Conservation (phyloP, 2,329 filamentous ascomycete genomes). For the Colletotrichum costaricense region DNA sequence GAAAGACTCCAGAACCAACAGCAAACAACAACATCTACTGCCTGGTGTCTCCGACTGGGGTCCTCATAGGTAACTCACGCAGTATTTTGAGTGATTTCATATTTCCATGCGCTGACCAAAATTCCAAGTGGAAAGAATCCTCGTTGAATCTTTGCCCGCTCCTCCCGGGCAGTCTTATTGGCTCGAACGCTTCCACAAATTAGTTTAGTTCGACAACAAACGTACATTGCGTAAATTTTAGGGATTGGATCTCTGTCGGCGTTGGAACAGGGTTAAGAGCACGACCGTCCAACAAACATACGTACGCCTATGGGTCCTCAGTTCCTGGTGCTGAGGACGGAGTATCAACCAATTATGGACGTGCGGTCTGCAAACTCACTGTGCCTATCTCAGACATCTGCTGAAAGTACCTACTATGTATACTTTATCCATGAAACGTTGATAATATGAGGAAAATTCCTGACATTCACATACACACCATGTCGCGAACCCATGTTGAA, state of each 20-base stretch:
- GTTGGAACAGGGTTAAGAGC: neutral
- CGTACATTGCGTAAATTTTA: too few species aligned
- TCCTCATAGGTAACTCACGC: too few species aligned
- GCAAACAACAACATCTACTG: neutral
- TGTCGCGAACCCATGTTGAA: neutral
- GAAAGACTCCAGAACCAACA: neutral
- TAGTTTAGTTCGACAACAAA: too few species aligned
- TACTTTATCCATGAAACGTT: too few species aligned
- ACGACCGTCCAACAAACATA: neutral
- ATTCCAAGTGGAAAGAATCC: too few species aligned
- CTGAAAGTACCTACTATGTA: too few species aligned
- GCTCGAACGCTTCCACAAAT: too few species aligned
- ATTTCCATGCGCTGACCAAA: neutral
- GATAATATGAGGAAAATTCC: too few species aligned
- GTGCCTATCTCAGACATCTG: neutral
- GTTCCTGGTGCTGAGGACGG: neutral
- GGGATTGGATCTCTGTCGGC: too few species aligned
- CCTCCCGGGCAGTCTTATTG: too few species aligned
- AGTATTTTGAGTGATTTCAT: neutral
- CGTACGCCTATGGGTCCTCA: neutral
- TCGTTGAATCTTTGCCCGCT: too few species aligned
- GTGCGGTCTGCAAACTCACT: neutral
- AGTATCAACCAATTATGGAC: neutral
- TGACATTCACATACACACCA: neutral
- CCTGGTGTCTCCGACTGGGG: too few species aligned